These are phyloP conservation scores for Dispira parvispora DNA, from an alignment of 192 early-diverging fungal species.

Conservation along the genomic window DNA sequence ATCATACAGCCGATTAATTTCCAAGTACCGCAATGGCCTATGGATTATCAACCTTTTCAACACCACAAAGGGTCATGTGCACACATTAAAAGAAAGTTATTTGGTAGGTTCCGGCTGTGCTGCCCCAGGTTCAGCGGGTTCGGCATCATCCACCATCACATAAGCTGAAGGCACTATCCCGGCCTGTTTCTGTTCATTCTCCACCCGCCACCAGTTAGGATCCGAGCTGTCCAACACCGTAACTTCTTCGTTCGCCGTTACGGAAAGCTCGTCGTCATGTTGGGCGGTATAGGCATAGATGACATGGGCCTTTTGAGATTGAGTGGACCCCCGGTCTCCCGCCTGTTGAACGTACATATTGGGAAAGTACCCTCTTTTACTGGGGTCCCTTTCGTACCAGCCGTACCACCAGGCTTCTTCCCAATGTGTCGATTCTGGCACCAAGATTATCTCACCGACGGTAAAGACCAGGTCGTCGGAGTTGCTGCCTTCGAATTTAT, in stretches of 20 bases:
- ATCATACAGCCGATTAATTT: too few relatives aligned
- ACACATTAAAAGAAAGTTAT: too few relatives aligned
- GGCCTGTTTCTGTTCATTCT: neutral
- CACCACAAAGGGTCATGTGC: too few relatives aligned
- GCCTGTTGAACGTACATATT: neutral
- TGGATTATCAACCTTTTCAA: too few relatives aligned
- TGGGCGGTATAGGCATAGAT: conserved; percentile 2
- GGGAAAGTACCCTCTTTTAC: conserved; percentile 1
- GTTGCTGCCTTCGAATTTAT: conserved; percentile 6
- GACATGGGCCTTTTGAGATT: neutral
- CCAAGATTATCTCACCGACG: neutral
- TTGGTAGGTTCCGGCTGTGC: too few relatives aligned
- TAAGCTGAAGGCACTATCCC: conserved; percentile 7
- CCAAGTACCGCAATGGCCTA: too few relatives aligned
- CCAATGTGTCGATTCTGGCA: neutral
- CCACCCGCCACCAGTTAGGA: conserved; percentile 6
- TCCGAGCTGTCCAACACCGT: neutral
- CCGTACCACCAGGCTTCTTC: conserved; percentile 5
- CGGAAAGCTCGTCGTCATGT: neutral
- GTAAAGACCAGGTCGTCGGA: neutral
- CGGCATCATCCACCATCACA: conserved; percentile 2
- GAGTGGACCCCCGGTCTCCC: neutral
- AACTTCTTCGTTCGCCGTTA: neutral
- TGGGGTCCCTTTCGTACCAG: conserved; percentile 5
- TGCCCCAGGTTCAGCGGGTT: neutral